Evolutionary conservation across 2,329 filamentous ascomycete genomes (phyloP).

Genomic region (Diaporthe caulivora): DNA sequence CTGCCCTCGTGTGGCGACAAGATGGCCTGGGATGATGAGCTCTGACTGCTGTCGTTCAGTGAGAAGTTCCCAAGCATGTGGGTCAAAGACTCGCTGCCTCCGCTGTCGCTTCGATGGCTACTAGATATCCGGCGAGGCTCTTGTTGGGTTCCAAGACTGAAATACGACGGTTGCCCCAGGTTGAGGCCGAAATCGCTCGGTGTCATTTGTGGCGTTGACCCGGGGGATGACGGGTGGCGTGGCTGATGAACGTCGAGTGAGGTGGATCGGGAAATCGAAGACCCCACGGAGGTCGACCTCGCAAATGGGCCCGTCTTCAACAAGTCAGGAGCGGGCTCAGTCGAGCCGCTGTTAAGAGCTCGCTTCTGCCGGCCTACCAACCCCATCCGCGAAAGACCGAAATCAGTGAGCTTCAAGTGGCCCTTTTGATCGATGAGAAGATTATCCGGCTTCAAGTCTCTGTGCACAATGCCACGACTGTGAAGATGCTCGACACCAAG

Average conservation of each 20-base stretch:
- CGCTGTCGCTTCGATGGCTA: conserved; percentile 90
- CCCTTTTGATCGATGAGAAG: conserved; percentile 96
- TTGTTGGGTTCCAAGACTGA: conserved; percentile 73
- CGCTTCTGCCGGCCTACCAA: conserved; percentile 96
- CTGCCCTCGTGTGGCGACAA: conserved; percentile 77
- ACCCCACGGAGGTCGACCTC: conserved; percentile 85
- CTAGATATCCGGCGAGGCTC: conserved; percentile 81
- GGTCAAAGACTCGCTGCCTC: conserved; percentile 86
- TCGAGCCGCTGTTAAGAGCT: conserved; percentile 80
- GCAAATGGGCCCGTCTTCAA: conserved; percentile 93
- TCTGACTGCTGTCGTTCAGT: conserved; percentile 70
- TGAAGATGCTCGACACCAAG: conserved; percentile 98
- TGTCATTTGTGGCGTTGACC: conserved; percentile 87
- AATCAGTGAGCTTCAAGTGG: conserved; percentile 96
- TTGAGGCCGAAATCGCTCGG: conserved; percentile 76
- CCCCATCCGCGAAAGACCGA: conserved; percentile 97
- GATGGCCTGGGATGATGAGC: conserved; percentile 57
- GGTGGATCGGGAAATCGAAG: conserved; percentile 81
- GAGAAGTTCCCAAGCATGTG: conserved; percentile 86
- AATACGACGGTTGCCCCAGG: conserved; percentile 91
- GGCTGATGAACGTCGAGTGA: conserved; percentile 87
- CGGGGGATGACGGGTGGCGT: conserved; percentile 82
- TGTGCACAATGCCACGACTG: conserved; percentile 93
- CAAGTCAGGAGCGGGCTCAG: conserved; percentile 90
- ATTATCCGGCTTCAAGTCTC: conserved; percentile 97